Evolutionary conservation across 2,329 filamentous ascomycete species (phyloP), one percentile per base, ranked within the genome.

Genomic region (Arthrocladium fulminans): DNA sequence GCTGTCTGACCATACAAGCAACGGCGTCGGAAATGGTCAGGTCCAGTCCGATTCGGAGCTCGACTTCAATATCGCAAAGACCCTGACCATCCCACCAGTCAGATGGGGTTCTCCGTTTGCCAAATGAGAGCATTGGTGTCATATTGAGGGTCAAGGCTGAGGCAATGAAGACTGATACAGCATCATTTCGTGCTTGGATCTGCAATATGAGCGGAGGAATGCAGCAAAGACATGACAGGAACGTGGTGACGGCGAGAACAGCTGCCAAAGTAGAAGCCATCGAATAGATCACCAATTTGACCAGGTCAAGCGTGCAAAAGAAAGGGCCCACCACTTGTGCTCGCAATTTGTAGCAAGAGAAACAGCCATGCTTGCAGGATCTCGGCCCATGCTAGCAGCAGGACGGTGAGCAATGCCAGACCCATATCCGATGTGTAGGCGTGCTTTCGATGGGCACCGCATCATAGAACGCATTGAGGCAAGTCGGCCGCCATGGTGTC

Each of bases 41-140:
- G 15, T 69, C 69, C 7, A 70, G 65, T 2, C 74, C 77, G 20
- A 76, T 67, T 50, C 75, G 70, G 27, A 85, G 58, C 52, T 81
- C 79, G 47, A 74, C 69, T 55, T 84, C 72, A 42, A 86, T 65
- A 60, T 86, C 82, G 63, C 83, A 86, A 50, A 82, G 73, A 2
- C 72, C 73, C 3, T 61, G 59, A 3, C 83, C 83, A 50, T 73
- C 63, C 72, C 73, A 86, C 73, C 76, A 80, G 4, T 65, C 61
- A 0, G 58, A n/a, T 30, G 10, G 74, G 57, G 54, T 83, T 67
- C 54, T 82, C 77, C 6, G 69, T 75, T 0, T 75, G 73, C 82
- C 82, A 86, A 51, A 84, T 73, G 43, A 83, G 61, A 1, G 80
- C 69, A 58, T 86, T 85, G 67, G 79, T 63, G 53, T 80, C 70